Evolutionary conservation across 495 filamentous ascomycete genomes (phyloP).

Genomic region (Thermothielavioides terrestris): DNA sequence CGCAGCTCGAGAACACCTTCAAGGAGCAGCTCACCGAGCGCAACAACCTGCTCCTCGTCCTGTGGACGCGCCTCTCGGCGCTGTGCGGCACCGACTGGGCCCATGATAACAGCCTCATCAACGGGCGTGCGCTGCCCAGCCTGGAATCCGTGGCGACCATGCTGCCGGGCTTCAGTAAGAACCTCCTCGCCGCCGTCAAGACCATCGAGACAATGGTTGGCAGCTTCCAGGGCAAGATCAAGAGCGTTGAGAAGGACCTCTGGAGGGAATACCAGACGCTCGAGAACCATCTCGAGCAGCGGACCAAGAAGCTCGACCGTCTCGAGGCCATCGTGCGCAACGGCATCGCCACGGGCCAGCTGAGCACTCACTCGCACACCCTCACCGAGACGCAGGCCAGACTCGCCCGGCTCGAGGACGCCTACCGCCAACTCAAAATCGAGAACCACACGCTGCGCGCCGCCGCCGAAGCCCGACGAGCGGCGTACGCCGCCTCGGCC

Average conservation of each 20-base stretch:
- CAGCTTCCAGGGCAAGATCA: slow-evolving; percentile 73
- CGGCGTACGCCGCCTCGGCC: slow-evolving; percentile 20
- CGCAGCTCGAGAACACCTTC: slow-evolving; percentile 64
- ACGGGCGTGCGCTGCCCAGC: slow-evolving; percentile 69
- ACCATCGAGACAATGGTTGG: slow-evolving; percentile 73
- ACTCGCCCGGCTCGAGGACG: slow-evolving; percentile 61
- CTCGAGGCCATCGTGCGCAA: slow-evolving; percentile 66
- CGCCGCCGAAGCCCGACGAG: slow-evolving; percentile 37
- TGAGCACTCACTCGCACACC: slow-evolving; percentile 20
- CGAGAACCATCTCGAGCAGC: slow-evolving; percentile 67
- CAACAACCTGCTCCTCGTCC: slow-evolving; percentile 71
- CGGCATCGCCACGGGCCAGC: slow-evolving; percentile 37
- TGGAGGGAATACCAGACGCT: slow-evolving; percentile 84
- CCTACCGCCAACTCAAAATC: slow-evolving; percentile 74
- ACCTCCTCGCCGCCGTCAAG: slow-evolving; percentile 78
- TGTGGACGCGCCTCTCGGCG: slow-evolving; percentile 80
- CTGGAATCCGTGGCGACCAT: slow-evolving; percentile 73
- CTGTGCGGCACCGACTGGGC: slow-evolving; percentile 91
- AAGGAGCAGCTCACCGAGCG: slow-evolving; percentile 83
- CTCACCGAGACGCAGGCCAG: slow-evolving; percentile 42
- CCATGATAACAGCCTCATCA: slow-evolving; percentile 79
- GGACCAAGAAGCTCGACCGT: slow-evolving; percentile 78
- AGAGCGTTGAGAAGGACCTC: slow-evolving; percentile 75
- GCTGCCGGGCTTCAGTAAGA: slow-evolving; percentile 79
- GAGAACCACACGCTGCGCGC: slow-evolving; percentile 69